Base-by-base conservation (phyloP, 345 rosid species). In the Acer campestre region DNA sequence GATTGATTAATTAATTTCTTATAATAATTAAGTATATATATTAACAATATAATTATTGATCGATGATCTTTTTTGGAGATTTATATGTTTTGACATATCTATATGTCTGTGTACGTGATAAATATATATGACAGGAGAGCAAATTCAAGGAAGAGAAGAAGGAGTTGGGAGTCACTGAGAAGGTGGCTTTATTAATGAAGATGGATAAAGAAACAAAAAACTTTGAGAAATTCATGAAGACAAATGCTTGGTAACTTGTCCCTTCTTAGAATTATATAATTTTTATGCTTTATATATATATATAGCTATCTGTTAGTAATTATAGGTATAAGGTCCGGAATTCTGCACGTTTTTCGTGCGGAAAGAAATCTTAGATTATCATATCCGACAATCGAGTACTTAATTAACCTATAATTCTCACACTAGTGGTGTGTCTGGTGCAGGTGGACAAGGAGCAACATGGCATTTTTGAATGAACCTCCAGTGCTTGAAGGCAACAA, bases 371-470 rank as follows among this genome's bases (percentile, higher is more conserved):
- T 31, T 35, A 35, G 38, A 35, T 35, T 35, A 35, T 35, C 38
- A 6, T 35, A 35, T 35, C 6, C 3, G 38, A 35, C 6, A 35
- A 35, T 35, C 6, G 0, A 0, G 6, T 35, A 4, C 6, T 4
- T 4, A 35, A 35, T 4, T 4, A 35, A 35, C 38, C 38, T 35
- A 4, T 3, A 35, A 35, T 35, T 35, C 38, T 35, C 5, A 35
- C 6, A 4, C 38, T 0, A 9, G 46, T 42, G 46, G 17, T 53
- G 58, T 59, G 63, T 27, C 25, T 25, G 63, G 18, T 51, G 80
- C 73, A 89, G 98, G 98, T 95, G 99, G 98, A 90, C 75, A 2
- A 80, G 90, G 65, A 95, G 97, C 87, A 90, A 80, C 72, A 90
- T 77, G 96, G 98, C 98, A 20, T 92, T 92, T 80, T 84, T 95